phyloP scores from a whole-genome alignment of 2,329 filamentous ascomycete genomes.

The Stemphylium vesicarium region DNA sequence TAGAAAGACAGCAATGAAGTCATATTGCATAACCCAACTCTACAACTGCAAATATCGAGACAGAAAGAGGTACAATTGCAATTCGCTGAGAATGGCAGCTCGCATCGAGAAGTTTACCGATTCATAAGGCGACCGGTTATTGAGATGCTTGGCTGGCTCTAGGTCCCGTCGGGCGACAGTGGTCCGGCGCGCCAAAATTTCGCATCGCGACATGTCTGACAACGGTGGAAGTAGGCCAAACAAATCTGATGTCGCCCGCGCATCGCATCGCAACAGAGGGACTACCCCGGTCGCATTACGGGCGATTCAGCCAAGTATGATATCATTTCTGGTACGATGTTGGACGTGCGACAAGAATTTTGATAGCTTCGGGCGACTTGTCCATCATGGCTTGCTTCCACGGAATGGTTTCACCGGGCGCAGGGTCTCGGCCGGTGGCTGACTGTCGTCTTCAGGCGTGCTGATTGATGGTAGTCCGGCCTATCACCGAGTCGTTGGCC shows the following conservation, averaged over 20 bases:
- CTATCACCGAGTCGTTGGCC: background rate
- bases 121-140: background rate
- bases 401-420: background rate
- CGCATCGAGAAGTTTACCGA: background rate
- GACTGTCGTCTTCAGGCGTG: background rate
- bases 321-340: background rate
- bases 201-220: background rate
- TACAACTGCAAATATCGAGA: background rate
- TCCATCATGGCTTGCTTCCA: background rate
- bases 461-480: background rate
- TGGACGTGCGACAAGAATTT: background rate
- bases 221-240: background rate
- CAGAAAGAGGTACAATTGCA: background rate
- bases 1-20: too few relatives aligned
- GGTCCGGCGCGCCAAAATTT: constrained; percentile 19
- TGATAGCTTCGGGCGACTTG: background rate
- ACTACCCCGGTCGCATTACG: background rate
- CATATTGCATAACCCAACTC: too few relatives aligned
- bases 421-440: constrained; percentile 2
- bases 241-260: background rate
- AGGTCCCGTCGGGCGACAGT: constrained; percentile 21
- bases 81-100: background rate
- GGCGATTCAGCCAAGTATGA: background rate
- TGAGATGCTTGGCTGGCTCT: constrained; percentile 15
- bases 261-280: background rate